Evolutionary conservation across 2,329 filamentous ascomycete species (phyloP).

Genomic region (Teratosphaeria viscida): DNA sequence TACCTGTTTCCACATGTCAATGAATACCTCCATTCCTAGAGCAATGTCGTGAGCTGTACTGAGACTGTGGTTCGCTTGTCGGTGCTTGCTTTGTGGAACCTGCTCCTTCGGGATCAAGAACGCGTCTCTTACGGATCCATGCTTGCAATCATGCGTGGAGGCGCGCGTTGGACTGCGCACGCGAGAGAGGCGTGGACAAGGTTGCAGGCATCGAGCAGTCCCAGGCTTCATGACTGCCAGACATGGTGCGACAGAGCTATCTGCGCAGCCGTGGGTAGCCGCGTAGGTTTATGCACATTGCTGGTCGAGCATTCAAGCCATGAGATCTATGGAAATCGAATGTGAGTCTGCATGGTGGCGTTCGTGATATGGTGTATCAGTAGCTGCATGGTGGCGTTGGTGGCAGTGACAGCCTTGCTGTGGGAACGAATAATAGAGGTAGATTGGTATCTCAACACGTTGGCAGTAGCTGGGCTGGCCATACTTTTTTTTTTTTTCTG

Average conservation of each 20-base stretch:
- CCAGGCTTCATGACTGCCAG: background rate
- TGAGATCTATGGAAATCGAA: too few relatives aligned
- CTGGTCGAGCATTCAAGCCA: background rate
- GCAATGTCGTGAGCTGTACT: background rate
- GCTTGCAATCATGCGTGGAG: background rate
- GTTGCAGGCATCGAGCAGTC: background rate
- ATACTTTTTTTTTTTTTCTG: too few relatives aligned
- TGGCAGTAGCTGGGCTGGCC: too few relatives aligned
- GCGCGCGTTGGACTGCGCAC: too few relatives aligned
- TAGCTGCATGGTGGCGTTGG: too few relatives aligned
- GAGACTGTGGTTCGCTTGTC: background rate
- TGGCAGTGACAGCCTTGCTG: too few relatives aligned
- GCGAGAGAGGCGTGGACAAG: background rate
- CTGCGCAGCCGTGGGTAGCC: background rate
- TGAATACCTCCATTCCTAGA: background rate
- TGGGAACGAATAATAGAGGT: too few relatives aligned
- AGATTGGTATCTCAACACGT: too few relatives aligned
- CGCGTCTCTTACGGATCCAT: background rate
- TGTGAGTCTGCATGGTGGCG: too few relatives aligned
- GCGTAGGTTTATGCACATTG: background rate
- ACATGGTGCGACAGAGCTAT: background rate
- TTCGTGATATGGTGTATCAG: too few relatives aligned
- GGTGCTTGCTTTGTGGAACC: background rate
- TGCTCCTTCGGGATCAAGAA: background rate
- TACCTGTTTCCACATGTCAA: background rate